phyloP scores from a whole-genome alignment of 1,139 yeast species.

The Debaryomyces nepalensis region DNA sequence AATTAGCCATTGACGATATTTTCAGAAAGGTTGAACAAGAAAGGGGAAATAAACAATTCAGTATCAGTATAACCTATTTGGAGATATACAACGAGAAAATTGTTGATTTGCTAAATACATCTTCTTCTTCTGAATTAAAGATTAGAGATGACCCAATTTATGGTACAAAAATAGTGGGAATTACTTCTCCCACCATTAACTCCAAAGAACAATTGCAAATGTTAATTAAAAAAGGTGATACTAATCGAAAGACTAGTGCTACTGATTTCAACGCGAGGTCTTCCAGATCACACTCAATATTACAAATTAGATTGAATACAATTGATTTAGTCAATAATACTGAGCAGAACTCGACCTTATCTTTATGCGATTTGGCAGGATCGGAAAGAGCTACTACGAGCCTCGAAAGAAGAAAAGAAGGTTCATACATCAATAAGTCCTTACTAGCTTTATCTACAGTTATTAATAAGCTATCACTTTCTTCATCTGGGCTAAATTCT shows the following conservation, averaged over 20 bases:
- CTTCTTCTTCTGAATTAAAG: conserved; percentile 52
- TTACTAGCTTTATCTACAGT: conserved; percentile 88
- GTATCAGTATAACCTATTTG: conserved; percentile 69
- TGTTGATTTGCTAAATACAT: conserved; percentile 62
- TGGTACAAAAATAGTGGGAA: conserved; percentile 81
- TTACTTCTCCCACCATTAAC: conserved; percentile 61
- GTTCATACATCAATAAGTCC: conserved; percentile 89
- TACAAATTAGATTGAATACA: conserved; percentile 65
- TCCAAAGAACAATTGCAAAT: conserved; percentile 63
- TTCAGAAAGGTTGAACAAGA: conserved; percentile 53
- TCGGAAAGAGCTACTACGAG: conserved; percentile 89
- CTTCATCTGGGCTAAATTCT: conserved; percentile 28
- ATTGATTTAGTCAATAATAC: conserved; percentile 44
- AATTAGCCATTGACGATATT: conserved; percentile 70
- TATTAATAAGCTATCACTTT: conserved; percentile 69
- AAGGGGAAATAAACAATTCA: conserved; percentile 34
- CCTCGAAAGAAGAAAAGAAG: conserved; percentile 85
- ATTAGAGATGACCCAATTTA: conserved; percentile 74
- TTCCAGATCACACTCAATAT: conserved; percentile 90
- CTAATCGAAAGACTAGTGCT: conserved; percentile 77
- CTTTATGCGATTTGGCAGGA: conserved; percentile 94
- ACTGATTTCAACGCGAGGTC: conserved; percentile 87
- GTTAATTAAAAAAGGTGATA: conserved; percentile 71
- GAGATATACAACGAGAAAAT: conserved; percentile 92
- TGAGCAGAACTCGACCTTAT: conserved; percentile 65